Percentiles rank a stretch among this genome's conserved stretches.
phyloP scores from a whole-genome alignment of 2,329 filamentous ascomycete species.

The Hypoxylon sp. region DNA sequence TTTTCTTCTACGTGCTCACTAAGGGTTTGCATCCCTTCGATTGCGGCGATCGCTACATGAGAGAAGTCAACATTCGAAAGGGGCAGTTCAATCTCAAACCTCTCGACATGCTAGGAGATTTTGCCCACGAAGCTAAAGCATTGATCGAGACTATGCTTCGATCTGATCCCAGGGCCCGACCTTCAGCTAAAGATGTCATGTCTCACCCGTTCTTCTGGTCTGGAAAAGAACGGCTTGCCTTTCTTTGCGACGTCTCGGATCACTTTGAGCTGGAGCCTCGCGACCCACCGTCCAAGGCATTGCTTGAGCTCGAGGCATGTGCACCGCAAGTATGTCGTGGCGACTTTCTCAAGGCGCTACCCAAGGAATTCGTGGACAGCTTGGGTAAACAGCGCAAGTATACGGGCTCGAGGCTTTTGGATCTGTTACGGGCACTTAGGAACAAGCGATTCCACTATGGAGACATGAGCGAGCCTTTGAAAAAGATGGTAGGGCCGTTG shows the following conservation, averaged over 20 bases:
- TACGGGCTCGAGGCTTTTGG: constrained; percentile 84
- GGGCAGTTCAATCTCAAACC: constrained; percentile 80
- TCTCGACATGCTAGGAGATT: constrained; percentile 83
- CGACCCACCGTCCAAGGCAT: constrained; percentile 80
- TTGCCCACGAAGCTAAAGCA: constrained; percentile 88
- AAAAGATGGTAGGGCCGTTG: constrained; percentile 76
- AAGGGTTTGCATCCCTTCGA: constrained; percentile 94
- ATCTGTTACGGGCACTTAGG: constrained; percentile 87
- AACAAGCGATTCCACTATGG: constrained; percentile 99
- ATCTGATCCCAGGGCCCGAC: constrained; percentile 72
- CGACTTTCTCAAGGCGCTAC: constrained; percentile 84
- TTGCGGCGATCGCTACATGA: constrained; percentile 93
- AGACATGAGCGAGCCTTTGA: constrained; percentile 89
- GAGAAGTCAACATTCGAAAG: constrained; percentile 97
- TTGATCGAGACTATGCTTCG: constrained; percentile 86
- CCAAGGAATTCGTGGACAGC: constrained; percentile 87
- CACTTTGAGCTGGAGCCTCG: constrained; percentile 94
- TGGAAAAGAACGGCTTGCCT: constrained; percentile 87
- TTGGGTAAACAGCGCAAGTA: constrained; percentile 97
- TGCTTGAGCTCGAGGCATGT: constrained; percentile 71
- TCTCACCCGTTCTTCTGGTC: constrained; percentile 98
- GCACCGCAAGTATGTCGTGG: constrained; percentile 70
- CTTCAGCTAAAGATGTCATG: constrained; percentile 59
- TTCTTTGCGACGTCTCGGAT: constrained; percentile 96
- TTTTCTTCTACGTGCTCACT: constrained; percentile 99